Evolutionary conservation across 371 early-diverging fungal genomes (phyloP), one percentile per base, ranked within the genome.

Genomic region (Syncephalastrum racemosum): DNA sequence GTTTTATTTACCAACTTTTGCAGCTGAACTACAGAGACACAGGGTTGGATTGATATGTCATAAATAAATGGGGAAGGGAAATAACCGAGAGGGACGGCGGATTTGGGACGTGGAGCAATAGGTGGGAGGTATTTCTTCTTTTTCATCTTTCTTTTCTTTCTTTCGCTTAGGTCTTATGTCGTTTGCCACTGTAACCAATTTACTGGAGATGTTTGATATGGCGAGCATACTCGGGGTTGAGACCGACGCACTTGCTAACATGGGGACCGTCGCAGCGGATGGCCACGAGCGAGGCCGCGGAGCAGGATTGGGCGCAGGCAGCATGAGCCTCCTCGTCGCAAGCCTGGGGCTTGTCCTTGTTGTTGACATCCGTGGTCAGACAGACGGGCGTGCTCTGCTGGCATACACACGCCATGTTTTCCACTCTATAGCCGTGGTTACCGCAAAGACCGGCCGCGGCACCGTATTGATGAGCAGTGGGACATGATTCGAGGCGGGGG

Each of bases 321-420:
- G 43, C 46, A 25, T 36, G 39, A 4, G 36, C 10, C 0, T 45
- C n/a, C 4, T 23, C 25, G 18, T 39, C 36, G 23, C 59, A 59
- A 27, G 39, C 46, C 7, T 16, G n/a, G 14, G 53, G 13, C 23
- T 45, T 40, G 18, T 24, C n/a, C 8, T 15, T n/a, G 14, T 31
- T 16, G 15, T 52, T 22, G 15, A 51, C 19, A 25, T 59, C 47
- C 13, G 39, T 20, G 4, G 24, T 14, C 14, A 59, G 16, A 15
- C 59, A 59, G 6, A 53, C 43, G 2, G 59, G 53, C 46, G 46
- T 44, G 22, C 39, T 24, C 40, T 53, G 46, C 15, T 51, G 46
- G n/a, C 59, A 59, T 1, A 59, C 46, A 27, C 53, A 59, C 14
- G 53, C 59, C 0, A 59, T 4, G 23, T 52, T 18, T 3, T 15